Evolutionary conservation across 192 early-diverging fungal species (phyloP), one percentile per base, ranked within the genome.

Genomic region (Chytriomyces sp.): DNA sequence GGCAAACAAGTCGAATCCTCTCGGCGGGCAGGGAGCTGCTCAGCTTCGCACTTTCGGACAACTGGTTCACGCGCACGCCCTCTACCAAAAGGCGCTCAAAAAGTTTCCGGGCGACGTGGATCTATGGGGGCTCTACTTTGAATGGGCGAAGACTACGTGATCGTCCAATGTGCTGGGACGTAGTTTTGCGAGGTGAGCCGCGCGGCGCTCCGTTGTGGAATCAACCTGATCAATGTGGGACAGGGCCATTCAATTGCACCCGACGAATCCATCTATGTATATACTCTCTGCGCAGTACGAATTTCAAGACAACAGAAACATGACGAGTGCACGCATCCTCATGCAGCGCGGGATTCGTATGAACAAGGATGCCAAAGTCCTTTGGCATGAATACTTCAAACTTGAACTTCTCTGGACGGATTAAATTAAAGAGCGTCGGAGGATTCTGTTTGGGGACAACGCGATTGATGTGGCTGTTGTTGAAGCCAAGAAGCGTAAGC

Each of bases 321-420:
- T 93, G 70, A 79, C 77, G 2, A 86, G 90, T 10, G 94, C 95
- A 0, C 87, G 95, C 65, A 86, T 91, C 28, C 78, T 99, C 40
- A 72, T 98, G 70, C 94, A 95, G 77, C 86, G 96, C 3, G 94
- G 87, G 0, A 71, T 99, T 54, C 88, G 96, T 22, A 76, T 98
- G 28, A 97, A 94, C 56, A 82, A 90, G 1, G 83, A 89, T 31
- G 74, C 81, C 64, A 77, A 83, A 64, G 79, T 77, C 64, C 82
- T 99, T 39, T 99, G 95, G 95, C 82, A 88, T 33, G 94, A 96
- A 78, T 99, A 97, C 77, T 96, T 97, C 70, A 88, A 90, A 38
- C 85, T 99, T 36, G 97, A 99, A 77, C 77, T 97, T 26, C 80
- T 94, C 28, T 95, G 92, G 72, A 82, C 93, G 28, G 92, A 93